phyloP scores from a whole-genome alignment of 495 filamentous ascomycete species.

The Penicillium atrosanguineum region DNA sequence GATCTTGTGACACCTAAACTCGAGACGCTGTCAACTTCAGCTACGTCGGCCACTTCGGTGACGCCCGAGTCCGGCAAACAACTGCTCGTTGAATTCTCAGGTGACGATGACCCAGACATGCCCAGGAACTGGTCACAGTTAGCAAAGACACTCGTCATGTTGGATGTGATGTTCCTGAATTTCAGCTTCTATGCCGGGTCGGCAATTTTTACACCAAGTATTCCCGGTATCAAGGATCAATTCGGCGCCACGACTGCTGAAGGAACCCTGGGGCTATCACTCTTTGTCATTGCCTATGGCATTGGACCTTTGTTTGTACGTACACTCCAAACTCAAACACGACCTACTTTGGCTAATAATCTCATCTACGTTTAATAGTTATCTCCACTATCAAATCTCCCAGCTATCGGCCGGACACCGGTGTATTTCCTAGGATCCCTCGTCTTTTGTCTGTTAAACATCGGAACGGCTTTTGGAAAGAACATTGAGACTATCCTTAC shows the following conservation, averaged over 20 bases:
- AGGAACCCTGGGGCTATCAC: slow-evolving; percentile 44
- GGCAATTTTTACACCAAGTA: slow-evolving; percentile 44
- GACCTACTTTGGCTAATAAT: no score
- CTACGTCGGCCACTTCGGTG: no score
- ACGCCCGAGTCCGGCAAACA: no score
- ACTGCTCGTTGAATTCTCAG: no score
- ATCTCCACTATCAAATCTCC: slow-evolving; percentile 42
- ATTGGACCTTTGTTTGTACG: slow-evolving; percentile 36
- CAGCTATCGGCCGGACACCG: slow-evolving; percentile 40
- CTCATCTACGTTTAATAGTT: slow-evolving; percentile 10
- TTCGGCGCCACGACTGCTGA: slow-evolving; percentile 42
- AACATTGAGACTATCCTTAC: slow-evolving; percentile 47
- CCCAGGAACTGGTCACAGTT: slow-evolving; percentile 9
- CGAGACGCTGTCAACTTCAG: no score
- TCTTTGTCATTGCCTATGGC: slow-evolving; percentile 45
- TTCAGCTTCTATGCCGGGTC: slow-evolving; percentile 48
- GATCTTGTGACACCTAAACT: no score
- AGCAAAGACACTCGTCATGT: slow-evolving; percentile 1
- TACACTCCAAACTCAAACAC: neutral
- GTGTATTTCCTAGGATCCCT: slow-evolving; percentile 43
- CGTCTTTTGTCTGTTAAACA: slow-evolving; percentile 46
- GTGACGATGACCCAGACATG: slow-evolving; percentile 1
- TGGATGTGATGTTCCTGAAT: slow-evolving; percentile 33
- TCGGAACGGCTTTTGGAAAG: slow-evolving; percentile 39
- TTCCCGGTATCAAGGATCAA: slow-evolving; percentile 25